Evolutionary conservation across 2,329 filamentous ascomycete genomes (phyloP).

Genomic region (Gnomoniopsis sp.): DNA sequence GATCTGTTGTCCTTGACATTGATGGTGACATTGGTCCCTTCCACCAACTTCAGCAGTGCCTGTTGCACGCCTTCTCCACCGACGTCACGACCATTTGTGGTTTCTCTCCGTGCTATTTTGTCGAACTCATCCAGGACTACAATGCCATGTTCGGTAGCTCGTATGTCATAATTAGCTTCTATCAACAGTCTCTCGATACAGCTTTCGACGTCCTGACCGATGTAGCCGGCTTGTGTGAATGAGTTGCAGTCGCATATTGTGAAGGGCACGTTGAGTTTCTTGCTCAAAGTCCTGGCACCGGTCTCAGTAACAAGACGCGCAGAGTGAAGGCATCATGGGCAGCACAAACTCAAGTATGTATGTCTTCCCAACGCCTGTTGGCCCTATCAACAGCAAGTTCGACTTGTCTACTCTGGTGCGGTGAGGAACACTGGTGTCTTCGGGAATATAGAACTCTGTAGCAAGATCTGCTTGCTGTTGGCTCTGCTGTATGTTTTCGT

Average conservation of each 20-base stretch:
- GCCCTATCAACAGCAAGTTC: conserved; percentile 85
- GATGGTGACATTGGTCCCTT: conserved; percentile 89
- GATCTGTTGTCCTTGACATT: conserved; percentile 78
- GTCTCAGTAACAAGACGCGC: neutral
- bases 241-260: conserved; percentile 95
- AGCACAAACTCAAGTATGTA: conserved; percentile 70
- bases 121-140: conserved; percentile 97
- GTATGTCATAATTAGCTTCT: conserved; percentile 84
- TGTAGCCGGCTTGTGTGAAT: conserved; percentile 94
- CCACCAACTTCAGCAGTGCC: conserved; percentile 90
- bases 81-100: conserved; percentile 87
- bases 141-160: conserved; percentile 83
- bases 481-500: conserved; percentile 43
- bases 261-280: conserved; percentile 91
- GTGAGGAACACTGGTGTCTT: conserved; percentile 40
- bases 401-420: conserved; percentile 87
- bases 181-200: conserved; percentile 89
- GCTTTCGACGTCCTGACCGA: conserved; percentile 95
- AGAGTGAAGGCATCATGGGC: neutral
- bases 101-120: conserved; percentile 88
- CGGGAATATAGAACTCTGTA: conserved; percentile 44
- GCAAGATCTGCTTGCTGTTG: conserved; percentile 26
- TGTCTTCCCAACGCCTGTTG: conserved; percentile 94
- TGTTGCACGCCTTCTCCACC: conserved; percentile 96
- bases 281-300: conserved; percentile 71